A percentile compares a stretch with the other conserved stretches of the same genome.
Conservation (phyloP, 495 filamentous ascomycete genomes). For the Penicillium coprophilum region DNA sequence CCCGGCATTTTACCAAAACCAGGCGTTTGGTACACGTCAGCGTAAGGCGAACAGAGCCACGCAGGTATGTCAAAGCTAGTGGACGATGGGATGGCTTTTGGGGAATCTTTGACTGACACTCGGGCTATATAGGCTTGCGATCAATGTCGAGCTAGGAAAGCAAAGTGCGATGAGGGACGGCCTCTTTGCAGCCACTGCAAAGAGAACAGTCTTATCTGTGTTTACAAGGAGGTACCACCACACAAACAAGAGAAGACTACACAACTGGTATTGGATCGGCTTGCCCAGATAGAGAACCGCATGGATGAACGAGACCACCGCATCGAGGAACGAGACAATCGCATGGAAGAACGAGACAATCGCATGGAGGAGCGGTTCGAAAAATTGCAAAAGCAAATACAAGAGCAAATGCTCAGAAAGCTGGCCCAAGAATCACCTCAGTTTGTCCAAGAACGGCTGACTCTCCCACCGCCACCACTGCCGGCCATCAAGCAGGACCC, state of each 20-base stretch:
- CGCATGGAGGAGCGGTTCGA: constrained; percentile 15
- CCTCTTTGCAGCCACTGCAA: constrained; percentile 60
- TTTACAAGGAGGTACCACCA: constrained; percentile 60
- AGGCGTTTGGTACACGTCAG: constrained; percentile 38
- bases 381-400: constrained; percentile 12
- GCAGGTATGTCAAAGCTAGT: constrained; percentile 33
- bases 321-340: too few species aligned
- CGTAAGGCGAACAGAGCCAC: constrained; percentile 45
- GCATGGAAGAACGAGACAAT: constrained; percentile 30
- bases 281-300: constrained; percentile 33
- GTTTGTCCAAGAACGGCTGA: neutral
- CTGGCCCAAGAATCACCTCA: neutral
- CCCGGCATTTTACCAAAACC: constrained; percentile 32
- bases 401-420: constrained; percentile 1
- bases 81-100: neutral
- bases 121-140: constrained; percentile 53
- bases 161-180: constrained; percentile 63
- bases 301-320: constrained; percentile 20
- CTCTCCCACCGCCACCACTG: neutral
- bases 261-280: constrained; percentile 36
- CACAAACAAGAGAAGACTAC: constrained; percentile 55
- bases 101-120: constrained; percentile 2
- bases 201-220: constrained; percentile 54
- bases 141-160: constrained; percentile 59
- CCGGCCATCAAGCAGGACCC: constrained; percentile 14